These are phyloP conservation scores for Coleophoma eucalyptorum DNA, from an alignment of 2,329 filamentous ascomycete genomes.

Conservation along the genomic window DNA sequence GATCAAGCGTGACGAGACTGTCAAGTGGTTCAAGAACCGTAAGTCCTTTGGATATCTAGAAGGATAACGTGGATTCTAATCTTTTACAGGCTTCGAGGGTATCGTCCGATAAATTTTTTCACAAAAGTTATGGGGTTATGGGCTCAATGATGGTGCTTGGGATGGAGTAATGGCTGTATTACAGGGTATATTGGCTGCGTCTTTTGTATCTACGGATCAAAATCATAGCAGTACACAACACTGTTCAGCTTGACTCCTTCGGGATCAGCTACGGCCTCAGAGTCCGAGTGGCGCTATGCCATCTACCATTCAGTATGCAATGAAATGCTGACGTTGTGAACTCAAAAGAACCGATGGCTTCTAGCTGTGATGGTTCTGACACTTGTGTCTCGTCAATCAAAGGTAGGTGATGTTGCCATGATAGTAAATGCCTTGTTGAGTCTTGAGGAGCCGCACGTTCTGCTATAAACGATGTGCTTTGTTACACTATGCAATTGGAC, in stretches of 20 bases:
- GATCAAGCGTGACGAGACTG: conserved; percentile 91
- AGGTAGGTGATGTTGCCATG: no score
- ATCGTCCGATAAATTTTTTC: conserved; percentile 82
- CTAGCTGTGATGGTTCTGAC: no score
- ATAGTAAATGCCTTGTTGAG: no score
- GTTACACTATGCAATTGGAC: no score
- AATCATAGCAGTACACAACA: conserved; percentile 39
- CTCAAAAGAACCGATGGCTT: no score
- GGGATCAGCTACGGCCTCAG: conserved; percentile 66
- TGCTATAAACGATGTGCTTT: no score
- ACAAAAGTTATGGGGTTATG: not conserved
- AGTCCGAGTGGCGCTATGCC: conserved; percentile 68
- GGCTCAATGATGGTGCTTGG: conserved; percentile 14
- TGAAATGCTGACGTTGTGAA: no score
- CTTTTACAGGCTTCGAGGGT: conserved; percentile 77
- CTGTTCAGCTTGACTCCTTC: conserved; percentile 44
- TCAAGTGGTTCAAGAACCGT: conserved; percentile 91
- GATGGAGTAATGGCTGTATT: conserved; percentile 21
- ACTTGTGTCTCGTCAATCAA: no score
- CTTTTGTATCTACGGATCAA: conserved; percentile 25
- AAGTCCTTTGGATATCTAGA: conserved; percentile 11
- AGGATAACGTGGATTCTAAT: conserved; percentile 39
- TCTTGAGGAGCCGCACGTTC: no score
- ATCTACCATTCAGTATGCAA: conserved; percentile 39
- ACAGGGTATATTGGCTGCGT: conserved; percentile 21